Evolutionary conservation across 345 rosid genomes (phyloP).

Genomic region (Dipteronia sinensis): DNA sequence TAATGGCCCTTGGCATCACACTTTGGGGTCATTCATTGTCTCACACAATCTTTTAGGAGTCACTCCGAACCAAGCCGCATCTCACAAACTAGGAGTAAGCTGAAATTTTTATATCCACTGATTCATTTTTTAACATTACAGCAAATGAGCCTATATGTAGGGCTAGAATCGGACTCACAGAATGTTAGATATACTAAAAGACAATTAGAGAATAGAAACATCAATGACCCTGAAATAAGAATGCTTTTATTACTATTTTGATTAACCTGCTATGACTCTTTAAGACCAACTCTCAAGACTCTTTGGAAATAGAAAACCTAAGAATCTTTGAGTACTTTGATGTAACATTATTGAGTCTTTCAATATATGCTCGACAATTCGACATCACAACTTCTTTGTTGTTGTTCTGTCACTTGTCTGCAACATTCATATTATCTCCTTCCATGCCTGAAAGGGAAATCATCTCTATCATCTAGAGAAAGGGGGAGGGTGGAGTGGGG

Average conservation of each 20-base stretch:
- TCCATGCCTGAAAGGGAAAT: background rate
- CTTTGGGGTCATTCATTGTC: too few relatives aligned
- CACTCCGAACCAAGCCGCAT: background rate
- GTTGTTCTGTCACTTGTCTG: background rate
- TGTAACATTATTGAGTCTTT: background rate
- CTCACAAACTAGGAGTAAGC: background rate
- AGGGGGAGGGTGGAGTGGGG: background rate
- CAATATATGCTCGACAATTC: background rate
- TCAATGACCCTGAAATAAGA: background rate
- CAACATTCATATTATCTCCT: background rate
- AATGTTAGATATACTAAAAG: too few relatives aligned
- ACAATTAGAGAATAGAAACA: background rate
- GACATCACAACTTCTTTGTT: background rate
- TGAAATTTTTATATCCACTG: background rate
- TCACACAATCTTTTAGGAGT: background rate
- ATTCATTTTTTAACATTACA: background rate
- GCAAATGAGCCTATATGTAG: background rate
- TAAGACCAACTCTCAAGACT: background rate
- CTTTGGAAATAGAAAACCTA: background rate
- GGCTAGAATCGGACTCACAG: background rate
- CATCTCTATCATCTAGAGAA: background rate
- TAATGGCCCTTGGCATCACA: background rate
- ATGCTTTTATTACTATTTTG: background rate
- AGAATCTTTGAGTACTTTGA: background rate
- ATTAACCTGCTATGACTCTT: background rate